Evolutionary conservation across 495 filamentous ascomycete genomes (phyloP).

Genomic region (Hapsidospora chrysogenum): DNA sequence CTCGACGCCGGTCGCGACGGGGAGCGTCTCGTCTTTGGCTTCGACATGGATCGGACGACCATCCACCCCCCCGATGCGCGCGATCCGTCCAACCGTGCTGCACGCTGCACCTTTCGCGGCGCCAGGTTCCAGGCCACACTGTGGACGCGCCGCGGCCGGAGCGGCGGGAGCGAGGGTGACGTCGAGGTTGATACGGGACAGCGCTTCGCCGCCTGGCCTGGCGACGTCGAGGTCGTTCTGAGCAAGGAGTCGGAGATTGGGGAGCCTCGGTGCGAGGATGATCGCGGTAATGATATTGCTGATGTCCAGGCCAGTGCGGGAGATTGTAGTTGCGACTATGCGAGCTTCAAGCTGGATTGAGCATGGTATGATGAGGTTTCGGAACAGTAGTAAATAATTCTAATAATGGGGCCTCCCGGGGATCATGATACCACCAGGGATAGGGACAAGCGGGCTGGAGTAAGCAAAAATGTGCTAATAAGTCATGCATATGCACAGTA

Average conservation of each 20-base stretch:
- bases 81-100: slow-evolving; percentile 8
- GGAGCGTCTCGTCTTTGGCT: slow-evolving; percentile 34
- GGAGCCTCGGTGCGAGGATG: slow-evolving; percentile 25
- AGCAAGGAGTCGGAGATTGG: slow-evolving; percentile 16
- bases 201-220: slow-evolving; percentile 26
- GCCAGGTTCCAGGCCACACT: slow-evolving; percentile 31
- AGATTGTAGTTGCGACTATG: neutral
- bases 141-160: slow-evolving; percentile 24
- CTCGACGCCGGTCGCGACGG: slow-evolving; percentile 48
- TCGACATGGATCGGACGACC: slow-evolving; percentile 19
- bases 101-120: slow-evolving; percentile 31
- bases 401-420: too few species aligned
- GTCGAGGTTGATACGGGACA: slow-evolving; percentile 1
- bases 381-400: too few species aligned
- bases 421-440: neutral
- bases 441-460: neutral
- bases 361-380: too few species aligned
- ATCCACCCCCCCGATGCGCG: slow-evolving; percentile 23
- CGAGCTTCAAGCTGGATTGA: neutral
- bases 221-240: slow-evolving; percentile 28
- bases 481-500: neutral
- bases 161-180: slow-evolving; percentile 5
- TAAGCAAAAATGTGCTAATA: neutral
- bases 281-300: slow-evolving; percentile 7
- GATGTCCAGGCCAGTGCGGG: neutral